Evolutionary conservation across 768 basidiomycete genomes (phyloP).

Genomic region (Amanita polypyramis): DNA sequence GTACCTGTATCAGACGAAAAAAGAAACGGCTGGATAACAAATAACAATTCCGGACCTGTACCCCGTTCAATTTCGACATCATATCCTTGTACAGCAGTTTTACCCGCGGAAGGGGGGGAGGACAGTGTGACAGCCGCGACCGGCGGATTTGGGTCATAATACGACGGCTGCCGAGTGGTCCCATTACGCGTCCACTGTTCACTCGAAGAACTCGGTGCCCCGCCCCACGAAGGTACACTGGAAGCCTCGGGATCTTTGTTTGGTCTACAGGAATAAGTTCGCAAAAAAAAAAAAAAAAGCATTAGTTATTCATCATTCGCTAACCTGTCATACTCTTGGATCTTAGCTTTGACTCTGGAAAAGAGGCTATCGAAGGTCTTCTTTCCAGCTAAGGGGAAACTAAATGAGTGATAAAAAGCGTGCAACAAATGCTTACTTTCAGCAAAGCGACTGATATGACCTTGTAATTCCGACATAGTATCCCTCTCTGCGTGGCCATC

Average conservation of each 20-base stretch:
- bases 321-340: slow-evolving; percentile 64
- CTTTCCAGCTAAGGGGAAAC: slow-evolving; percentile 45
- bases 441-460: slow-evolving; percentile 66
- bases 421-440: slow-evolving; percentile 44
- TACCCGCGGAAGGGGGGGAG: slow-evolving; percentile 9
- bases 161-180: slow-evolving; percentile 17
- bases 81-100: slow-evolving; percentile 11
- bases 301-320: slow-evolving; percentile 19
- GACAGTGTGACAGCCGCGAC: slow-evolving; percentile 7
- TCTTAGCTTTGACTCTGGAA: slow-evolving; percentile 74
- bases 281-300: not conserved
- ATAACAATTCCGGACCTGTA: slow-evolving; percentile 3
- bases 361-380: slow-evolving; percentile 65
- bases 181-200: slow-evolving; percentile 3
- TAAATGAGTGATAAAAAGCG: slow-evolving; percentile 2
- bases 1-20: not conserved
- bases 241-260: not conserved
- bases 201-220: not conserved
- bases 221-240: slow-evolving; percentile 5
- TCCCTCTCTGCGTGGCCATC: slow-evolving; percentile 25
- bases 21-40: not conserved
- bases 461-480: slow-evolving; percentile 58
- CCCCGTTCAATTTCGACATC: slow-evolving; percentile 10
- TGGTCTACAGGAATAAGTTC: not conserved
- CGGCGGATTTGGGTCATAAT: slow-evolving; percentile 21